Evolutionary conservation across 192 early-diverging fungal species (phyloP).

Genomic region (Irineochytrium annulatum): DNA sequence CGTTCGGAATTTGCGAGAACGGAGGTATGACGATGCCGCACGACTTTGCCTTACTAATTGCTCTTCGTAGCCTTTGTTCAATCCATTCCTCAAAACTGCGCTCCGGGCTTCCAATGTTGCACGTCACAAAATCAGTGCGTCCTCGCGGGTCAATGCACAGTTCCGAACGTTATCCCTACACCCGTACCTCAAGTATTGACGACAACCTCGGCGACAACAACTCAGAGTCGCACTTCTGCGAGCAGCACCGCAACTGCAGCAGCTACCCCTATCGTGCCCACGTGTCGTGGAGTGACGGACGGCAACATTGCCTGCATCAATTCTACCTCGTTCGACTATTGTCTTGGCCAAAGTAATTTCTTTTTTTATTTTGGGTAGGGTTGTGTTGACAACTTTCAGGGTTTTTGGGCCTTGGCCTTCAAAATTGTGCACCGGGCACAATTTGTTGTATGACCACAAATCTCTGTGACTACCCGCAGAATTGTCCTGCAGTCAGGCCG

Average conservation of each 20-base stretch:
- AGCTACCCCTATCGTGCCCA: too few relatives aligned
- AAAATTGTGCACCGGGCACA: too few relatives aligned
- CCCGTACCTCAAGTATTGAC: neutral
- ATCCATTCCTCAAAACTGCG: neutral
- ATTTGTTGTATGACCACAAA: neutral
- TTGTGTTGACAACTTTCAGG: neutral
- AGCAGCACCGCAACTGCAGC: too few relatives aligned
- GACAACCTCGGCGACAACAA: neutral
- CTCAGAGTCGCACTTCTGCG: too few relatives aligned
- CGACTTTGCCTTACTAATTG: too few relatives aligned
- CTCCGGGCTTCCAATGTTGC: neutral
- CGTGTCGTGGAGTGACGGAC: slow-evolving; percentile 2
- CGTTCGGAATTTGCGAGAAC: neutral
- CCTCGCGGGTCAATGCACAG: neutral
- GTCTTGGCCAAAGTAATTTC: too few relatives aligned
- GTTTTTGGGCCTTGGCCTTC: too few relatives aligned
- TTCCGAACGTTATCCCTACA: neutral
- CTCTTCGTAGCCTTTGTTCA: too few relatives aligned
- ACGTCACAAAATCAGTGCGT: neutral
- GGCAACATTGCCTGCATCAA: slow-evolving; percentile 1
- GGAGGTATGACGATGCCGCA: neutral
- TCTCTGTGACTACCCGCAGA: neutral
- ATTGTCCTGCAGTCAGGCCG: neutral
- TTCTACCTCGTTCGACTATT: slow-evolving; percentile 1
- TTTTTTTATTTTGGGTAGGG: too few relatives aligned